A percentile compares a stretch with the other conserved stretches of the same genome.
Evolutionary conservation across 1,284 basidiomycete genomes (phyloP).

Genomic region (Pyrrhoderma noxium): DNA sequence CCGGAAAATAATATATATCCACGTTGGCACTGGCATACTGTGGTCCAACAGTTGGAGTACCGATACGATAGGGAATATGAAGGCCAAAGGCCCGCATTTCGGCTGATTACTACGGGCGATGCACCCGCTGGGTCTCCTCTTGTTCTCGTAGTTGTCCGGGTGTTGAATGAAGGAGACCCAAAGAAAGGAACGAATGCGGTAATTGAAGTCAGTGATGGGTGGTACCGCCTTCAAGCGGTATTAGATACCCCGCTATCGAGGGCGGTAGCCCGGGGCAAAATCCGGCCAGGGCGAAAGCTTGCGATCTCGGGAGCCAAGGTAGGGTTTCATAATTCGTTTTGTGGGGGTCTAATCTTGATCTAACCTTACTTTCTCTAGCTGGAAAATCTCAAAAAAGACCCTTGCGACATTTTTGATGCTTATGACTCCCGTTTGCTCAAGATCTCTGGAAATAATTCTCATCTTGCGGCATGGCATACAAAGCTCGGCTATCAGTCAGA

Average conservation of each 20-base stretch:
- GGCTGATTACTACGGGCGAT: conserved; percentile 72
- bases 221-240: conserved; percentile 81
- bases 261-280: conserved; percentile 58
- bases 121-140: conserved; percentile 66
- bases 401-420: conserved; percentile 78
- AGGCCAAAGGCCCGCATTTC: conserved; percentile 74
- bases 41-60: conserved; percentile 79
- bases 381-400: conserved; percentile 63
- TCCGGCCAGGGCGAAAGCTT: conserved; percentile 80
- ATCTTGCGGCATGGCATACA: conserved; percentile 82
- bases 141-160: conserved; percentile 77
- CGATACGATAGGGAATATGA: conserved; percentile 92
- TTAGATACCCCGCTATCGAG: conserved; percentile 69
- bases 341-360: neutral
- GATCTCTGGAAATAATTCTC: conserved; percentile 79
- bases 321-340: conserved; percentile 22
- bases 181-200: conserved; percentile 30
- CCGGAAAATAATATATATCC: conserved; percentile 20
- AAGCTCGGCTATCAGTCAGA: conserved; percentile 65
- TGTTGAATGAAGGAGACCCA: conserved; percentile 49
- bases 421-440: conserved; percentile 61
- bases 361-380: conserved; percentile 48
- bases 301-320: conserved; percentile 77
- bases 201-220: conserved; percentile 90
- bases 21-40: conserved; percentile 76